Evolutionary conservation across 257 asterid species (phyloP), one percentile per base, ranked within the genome.

Genomic region (Primulina eburnea): DNA sequence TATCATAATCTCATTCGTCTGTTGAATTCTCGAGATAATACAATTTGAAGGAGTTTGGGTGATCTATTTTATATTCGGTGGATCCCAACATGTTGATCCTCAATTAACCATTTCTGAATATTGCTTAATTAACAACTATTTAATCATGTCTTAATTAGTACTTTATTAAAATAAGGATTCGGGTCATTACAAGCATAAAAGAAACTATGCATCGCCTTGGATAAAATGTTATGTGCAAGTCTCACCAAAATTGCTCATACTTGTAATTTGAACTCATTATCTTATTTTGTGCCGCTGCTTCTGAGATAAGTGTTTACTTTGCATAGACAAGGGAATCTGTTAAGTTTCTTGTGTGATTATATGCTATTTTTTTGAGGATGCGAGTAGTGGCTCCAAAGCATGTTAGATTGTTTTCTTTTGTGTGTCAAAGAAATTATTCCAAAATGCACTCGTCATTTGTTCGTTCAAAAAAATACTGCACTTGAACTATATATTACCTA

Each of bases 171-270:
- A 24, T 24, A 24, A 24, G 26, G 26, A 24, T 24, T 24, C 1
- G 1, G 26, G 26, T 24, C 26, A 24, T 24, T 24, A 24, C 26
- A 24, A 24, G 26, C 0, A 24, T 0, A 24, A 24, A 57, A 21
- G 67, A 70, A 70, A 35, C 24, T 16, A 57, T 26, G 72, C 56
- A 24, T 26, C 60, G 14, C n/a, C 57, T 64, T 64, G 7, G 43
- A 24, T 5, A 57, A 33, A 6, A 11, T 3, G 26, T 21, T 8
- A 21, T 21, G 60, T 4, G 29, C 29, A 20, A 4, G 5, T 7
- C 18, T 16, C 33, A 5, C 40, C 29, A 4, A 40, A 18, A 38
- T 62, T 69, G 3, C 1, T 60, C 43, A 8, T 21, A 29, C 33
- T 18, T 32, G 20, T 17, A 14, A 34, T n/a, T 2, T 2, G 2